Conservation (phyloP, 2,329 filamentous ascomycete species). For the Cercospora citrullina region DNA sequence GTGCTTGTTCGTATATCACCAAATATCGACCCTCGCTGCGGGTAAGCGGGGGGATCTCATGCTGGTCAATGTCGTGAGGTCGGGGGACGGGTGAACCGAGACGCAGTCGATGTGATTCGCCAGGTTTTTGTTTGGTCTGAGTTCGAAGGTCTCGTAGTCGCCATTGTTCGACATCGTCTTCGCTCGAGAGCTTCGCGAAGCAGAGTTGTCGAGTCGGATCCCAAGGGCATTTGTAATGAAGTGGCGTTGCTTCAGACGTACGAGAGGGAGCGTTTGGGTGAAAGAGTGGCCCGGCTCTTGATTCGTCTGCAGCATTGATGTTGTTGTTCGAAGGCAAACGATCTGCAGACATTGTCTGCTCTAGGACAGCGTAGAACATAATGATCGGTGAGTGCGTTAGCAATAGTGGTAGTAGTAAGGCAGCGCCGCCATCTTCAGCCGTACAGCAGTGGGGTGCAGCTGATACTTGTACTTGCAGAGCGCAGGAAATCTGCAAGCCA, state of each 20-base stretch:
- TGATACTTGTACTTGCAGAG: constrained; percentile 1
- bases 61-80: not conserved
- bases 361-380: constrained; percentile 15
- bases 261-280: not conserved
- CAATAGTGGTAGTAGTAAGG: not conserved
- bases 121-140: not conserved
- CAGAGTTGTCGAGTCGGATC: constrained; percentile 6
- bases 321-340: not conserved
- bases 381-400: not conserved
- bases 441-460: not conserved
- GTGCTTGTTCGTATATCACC: constrained; percentile 16
- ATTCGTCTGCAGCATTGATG: not conserved
- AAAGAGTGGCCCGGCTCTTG: not conserved
- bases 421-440: constrained; percentile 2
- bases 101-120: constrained; percentile 8
- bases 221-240: constrained; percentile 7
- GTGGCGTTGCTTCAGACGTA: not conserved
- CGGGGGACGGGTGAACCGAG: constrained; percentile 1
- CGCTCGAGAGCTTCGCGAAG: constrained; percentile 10
- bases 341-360: constrained; percentile 13
- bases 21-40: constrained; percentile 6
- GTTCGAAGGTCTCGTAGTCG: not conserved
- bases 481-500: not conserved
- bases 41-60: not conserved
- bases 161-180: constrained; percentile 2